Base-by-base conservation (phyloP, 164 flowering plant species). In the Vitis labrusca region DNA sequence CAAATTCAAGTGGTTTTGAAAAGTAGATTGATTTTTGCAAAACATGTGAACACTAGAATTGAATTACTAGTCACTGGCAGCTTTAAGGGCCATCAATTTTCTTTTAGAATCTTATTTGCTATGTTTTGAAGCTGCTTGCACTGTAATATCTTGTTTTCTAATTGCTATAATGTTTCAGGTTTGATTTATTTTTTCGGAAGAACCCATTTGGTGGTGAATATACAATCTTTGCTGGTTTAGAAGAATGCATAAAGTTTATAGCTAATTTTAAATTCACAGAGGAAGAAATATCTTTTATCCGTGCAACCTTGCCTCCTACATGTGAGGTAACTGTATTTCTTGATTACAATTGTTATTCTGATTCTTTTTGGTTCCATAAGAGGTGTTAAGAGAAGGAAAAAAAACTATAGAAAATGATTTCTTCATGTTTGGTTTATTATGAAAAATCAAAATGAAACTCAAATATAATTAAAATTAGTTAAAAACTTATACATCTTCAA, bases 141-240 rank as follows among this genome's bases (percentile, higher is more conserved):
- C 44, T 37, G 5, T 37, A 48, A 30, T 63, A 15, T 23, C 44
- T 17, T 14, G 7, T 67, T 64, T 48, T 50, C 48, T 32, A 16
- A 30, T 48, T 1, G 58, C 63, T 66, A 61, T 12, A 69, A 49
- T 76, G 50, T 74, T 83, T 56, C 89, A 96, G 99, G 90, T 96
- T 93, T 76, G 99, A 96, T 82, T 84, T 96, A 55, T 96, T 82
- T 79, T 93, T 90, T 65, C 90, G 99, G 71, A 93, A 72, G 87
- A 96, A 92, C 68, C 99, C 99, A 1, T 96, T 96, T 81, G 97
- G 97, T 66, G 98, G 99, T 50, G 99, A 96, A 83, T 96, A 86
- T 66, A 96, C 98, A 23, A 67, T 96, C 19, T 93, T 96, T 86
- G 97, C 92, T 76, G 99, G 99, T 64, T 75, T 93, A 58, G 98